Evolutionary conservation across 1,139 yeast genomes (phyloP).

Genomic region (Pneumocystis jirovecii): DNA sequence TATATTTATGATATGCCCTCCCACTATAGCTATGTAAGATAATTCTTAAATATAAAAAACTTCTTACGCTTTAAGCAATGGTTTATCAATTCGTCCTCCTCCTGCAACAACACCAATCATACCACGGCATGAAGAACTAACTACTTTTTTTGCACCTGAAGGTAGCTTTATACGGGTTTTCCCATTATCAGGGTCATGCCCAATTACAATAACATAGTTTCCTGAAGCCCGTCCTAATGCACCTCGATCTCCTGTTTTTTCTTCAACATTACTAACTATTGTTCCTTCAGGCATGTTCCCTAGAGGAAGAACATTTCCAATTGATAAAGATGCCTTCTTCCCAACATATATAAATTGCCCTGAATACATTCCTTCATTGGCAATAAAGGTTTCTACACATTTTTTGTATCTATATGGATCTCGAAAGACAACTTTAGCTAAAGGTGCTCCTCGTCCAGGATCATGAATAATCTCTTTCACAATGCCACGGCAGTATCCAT

Average conservation of each 20-base stretch:
- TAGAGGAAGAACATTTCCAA: conserved; percentile 90
- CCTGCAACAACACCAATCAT: conserved; percentile 99
- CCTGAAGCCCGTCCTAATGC: conserved; percentile 99
- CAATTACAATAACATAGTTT: conserved; percentile 96
- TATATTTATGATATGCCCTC: conserved; percentile 99
- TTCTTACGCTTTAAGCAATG: conserved; percentile 74
- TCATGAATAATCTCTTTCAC: conserved; percentile 98
- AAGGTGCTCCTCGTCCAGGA: conserved; percentile 99
- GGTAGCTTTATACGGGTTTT: conserved; percentile 99
- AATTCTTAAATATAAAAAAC: neutral
- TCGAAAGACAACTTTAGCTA: conserved; percentile 97
- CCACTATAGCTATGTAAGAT: conserved; percentile 28
- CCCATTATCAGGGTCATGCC: conserved; percentile 98
- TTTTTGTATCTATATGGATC: conserved; percentile 98
- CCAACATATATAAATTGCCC: conserved; percentile 99
- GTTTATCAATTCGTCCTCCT: conserved; percentile 99
- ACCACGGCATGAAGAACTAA: conserved; percentile 96
- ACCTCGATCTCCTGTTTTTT: conserved; percentile 99
- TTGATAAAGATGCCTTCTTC: conserved; percentile 88
- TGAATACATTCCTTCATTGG: conserved; percentile 99
- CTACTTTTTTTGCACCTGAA: conserved; percentile 95
- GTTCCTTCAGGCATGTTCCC: conserved; percentile 99
- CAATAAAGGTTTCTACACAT: conserved; percentile 97
- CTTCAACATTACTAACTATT: conserved; percentile 95
- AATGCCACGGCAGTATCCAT: conserved; percentile 98